Percentiles rank a stretch among this genome's conserved stretches.
Evolutionary conservation across 129 eudicot genomes (phyloP).

Genomic region (Escallonia rubra): DNA sequence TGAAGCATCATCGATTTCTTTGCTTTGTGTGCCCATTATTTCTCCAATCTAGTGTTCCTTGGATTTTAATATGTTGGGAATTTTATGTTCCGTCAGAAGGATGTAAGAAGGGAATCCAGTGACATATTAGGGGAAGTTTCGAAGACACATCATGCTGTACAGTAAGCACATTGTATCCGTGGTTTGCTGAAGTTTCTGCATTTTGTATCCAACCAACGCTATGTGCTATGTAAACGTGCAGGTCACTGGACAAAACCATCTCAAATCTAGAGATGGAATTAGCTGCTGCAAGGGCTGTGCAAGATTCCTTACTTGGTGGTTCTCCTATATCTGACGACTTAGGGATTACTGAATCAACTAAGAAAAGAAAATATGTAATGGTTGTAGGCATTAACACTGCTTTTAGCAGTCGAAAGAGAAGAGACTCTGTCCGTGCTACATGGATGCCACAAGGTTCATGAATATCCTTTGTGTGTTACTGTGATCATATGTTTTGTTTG

Average conservation of each 20-base stretch:
- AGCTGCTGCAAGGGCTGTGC: slow-evolving; percentile 93
- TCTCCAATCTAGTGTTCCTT: neutral
- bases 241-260: slow-evolving; percentile 63
- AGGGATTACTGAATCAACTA: slow-evolving; percentile 35
- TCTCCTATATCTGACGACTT: slow-evolving; percentile 60
- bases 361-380: slow-evolving; percentile 78
- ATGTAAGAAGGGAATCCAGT: slow-evolving; percentile 36
- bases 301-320: slow-evolving; percentile 68
- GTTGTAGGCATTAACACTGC: slow-evolving; percentile 91
- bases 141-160: slow-evolving; percentile 54
- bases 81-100: slow-evolving; percentile 28
- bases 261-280: slow-evolving; percentile 91
- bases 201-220: neutral
- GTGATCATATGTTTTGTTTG: neutral
- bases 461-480: neutral
- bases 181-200: neutral
- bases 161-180: slow-evolving; percentile 39
- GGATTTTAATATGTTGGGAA: neutral
- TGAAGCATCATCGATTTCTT: neutral
- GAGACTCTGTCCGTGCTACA: slow-evolving; percentile 94
- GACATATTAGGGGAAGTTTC: slow-evolving; percentile 48
- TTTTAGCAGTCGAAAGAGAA: slow-evolving; percentile 85
- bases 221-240: slow-evolving; percentile 19
- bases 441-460: slow-evolving; percentile 93
- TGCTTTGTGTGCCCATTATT: neutral